Evolutionary conservation across 257 asterid genomes (phyloP), one percentile per base, ranked within the genome.

Genomic region (Solanum bulbocastanum): DNA sequence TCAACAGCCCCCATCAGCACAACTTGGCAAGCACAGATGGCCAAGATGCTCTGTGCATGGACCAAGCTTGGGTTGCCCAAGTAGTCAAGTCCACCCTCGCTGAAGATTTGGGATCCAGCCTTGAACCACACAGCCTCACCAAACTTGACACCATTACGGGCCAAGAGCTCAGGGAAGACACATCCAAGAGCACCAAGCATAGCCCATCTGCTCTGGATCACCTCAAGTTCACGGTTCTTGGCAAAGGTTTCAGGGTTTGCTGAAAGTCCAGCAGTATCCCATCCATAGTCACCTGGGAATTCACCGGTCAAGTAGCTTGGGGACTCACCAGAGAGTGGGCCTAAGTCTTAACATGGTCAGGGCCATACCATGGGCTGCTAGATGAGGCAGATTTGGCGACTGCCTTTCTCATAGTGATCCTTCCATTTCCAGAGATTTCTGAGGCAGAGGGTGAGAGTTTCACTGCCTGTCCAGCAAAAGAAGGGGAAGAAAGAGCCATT

Each of bases 221-320:
- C 75, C 75, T 68, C 75, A 18, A 68, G 40, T 71, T 71, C 76
- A 71, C n/a, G 76, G 76, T 71, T 71, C 76, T 71, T 71, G 40
- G 40, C 76, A 71, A 71, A 32, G n/a, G 76, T 32, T 1, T 71
- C 76, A 3, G 96, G 96, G 89, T 94, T 95, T 49, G 58, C 96
- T 13, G 97, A 93, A 65, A 93, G 95, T 0, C 94, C 94, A 30
- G 95, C 95, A 4, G 94, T 93, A 89, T 92, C 94, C 95, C 97
- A 94, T 3, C 96, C 95, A 72, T 94, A 94, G 93, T 94, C 96
- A 23, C 96, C 95, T 2, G 96, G 92, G 91, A 93, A 93, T 46
- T 94, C 96, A 11, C 96, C 94, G 11, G 93, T 93, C 49, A 94
- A 91, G 94, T 94, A 94, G 93, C 94, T 93, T 4, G 95, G 95